phyloP scores from a whole-genome alignment of 148 eudicot species.

The Pouteria glomerata region DNA sequence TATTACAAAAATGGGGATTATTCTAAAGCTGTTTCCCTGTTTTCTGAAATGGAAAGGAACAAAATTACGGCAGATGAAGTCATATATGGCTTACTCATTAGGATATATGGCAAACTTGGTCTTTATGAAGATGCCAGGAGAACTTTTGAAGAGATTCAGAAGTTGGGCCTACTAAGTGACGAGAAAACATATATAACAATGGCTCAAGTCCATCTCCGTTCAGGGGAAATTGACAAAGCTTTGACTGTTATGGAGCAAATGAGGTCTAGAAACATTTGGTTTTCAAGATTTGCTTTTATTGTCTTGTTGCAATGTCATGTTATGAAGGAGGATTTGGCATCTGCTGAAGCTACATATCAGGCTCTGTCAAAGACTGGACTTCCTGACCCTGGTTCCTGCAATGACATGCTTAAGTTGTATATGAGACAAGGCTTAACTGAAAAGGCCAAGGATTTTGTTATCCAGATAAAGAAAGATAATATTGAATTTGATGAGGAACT shows the following conservation, averaged over 20 bases:
- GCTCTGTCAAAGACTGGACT: constrained; percentile 54
- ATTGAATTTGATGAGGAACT: constrained; percentile 65
- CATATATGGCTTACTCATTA: constrained; percentile 74
- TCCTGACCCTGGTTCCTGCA: constrained; percentile 62
- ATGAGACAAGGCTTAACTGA: constrained; percentile 38
- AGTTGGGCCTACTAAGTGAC: constrained; percentile 55
- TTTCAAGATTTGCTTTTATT: constrained; percentile 55
- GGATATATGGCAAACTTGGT: constrained; percentile 91
- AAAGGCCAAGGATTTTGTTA: constrained; percentile 57
- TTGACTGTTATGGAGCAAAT: constrained; percentile 51
- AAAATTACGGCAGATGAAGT: constrained; percentile 73
- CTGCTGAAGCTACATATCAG: constrained; percentile 60
- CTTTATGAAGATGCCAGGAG: constrained; percentile 75
- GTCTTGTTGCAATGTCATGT: constrained; percentile 64
- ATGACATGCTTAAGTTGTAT: constrained; percentile 63
- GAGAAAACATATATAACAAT: constrained; percentile 78
- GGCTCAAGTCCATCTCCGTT: constrained; percentile 83
- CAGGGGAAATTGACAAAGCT: constrained; percentile 54
- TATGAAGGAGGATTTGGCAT: constrained; percentile 55
- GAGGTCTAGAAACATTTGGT: constrained; percentile 48
- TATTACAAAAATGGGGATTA: constrained; percentile 71
- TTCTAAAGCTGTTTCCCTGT: constrained; percentile 72
- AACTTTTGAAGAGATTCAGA: constrained; percentile 67
- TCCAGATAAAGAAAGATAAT: constrained; percentile 51
- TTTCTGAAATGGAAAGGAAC: constrained; percentile 72